Conservation (phyloP, 768 basidiomycete species). For the Phanerodontia chrysosporium region DNA sequence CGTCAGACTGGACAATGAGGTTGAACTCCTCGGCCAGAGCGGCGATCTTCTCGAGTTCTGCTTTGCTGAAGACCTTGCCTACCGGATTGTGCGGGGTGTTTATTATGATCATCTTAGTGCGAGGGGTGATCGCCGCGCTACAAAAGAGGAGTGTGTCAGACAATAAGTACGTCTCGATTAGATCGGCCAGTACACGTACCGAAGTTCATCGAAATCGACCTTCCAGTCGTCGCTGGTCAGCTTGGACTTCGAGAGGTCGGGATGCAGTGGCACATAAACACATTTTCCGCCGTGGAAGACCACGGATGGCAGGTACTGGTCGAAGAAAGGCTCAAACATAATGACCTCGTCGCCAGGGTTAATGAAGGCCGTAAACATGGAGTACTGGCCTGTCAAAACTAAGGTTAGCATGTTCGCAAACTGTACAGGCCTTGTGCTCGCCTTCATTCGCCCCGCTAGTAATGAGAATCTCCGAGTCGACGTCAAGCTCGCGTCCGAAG, state of each 20-base stretch:
- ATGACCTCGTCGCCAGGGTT: constrained; percentile 95
- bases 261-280: constrained; percentile 93
- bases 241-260: constrained; percentile 51
- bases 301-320: constrained; percentile 90
- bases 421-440: constrained; percentile 22
- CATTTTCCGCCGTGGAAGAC: constrained; percentile 93
- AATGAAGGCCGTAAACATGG: constrained; percentile 88
- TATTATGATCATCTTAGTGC: constrained; percentile 91
- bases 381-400: constrained; percentile 71
- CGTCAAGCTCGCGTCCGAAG: constrained; percentile 67
- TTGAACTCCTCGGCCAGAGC: constrained; percentile 88
- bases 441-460: constrained; percentile 98
- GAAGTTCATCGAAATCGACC: constrained; percentile 84
- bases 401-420: background rate
- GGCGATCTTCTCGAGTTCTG: constrained; percentile 84
- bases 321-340: constrained; percentile 98
- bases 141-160: background rate
- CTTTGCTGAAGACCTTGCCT: constrained; percentile 90
- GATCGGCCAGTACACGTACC: constrained; percentile 39
- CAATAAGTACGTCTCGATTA: background rate
- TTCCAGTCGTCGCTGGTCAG: constrained; percentile 79
- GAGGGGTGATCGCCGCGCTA: constrained; percentile 79
- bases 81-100: constrained; percentile 98
- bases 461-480: constrained; percentile 86
- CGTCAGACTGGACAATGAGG: constrained; percentile 89